Conservation (phyloP, 1,284 basidiomycete genomes). For the Hemileia vastatrix region DNA sequence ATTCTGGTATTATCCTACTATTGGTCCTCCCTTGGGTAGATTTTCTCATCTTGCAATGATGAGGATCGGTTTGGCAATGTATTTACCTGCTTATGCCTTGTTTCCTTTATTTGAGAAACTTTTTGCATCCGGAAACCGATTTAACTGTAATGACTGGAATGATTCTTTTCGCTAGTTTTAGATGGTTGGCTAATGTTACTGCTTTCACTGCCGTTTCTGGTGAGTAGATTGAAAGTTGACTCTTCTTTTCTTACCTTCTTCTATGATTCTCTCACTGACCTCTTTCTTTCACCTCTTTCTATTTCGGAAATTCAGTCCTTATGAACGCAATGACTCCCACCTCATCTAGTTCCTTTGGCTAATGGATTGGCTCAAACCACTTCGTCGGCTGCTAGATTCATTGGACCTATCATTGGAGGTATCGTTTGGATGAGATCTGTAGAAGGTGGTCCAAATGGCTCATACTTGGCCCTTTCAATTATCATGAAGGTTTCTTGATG, state of each 20-base stretch:
- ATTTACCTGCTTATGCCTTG: conserved; percentile 34
- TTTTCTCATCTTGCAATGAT: conserved; percentile 42
- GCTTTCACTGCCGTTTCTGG: conserved; percentile 45
- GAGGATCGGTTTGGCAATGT: conserved; percentile 32
- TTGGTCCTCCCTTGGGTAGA: conserved; percentile 38
- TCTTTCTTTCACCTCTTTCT: not conserved
- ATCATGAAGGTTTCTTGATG: no score
- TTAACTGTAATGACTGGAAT: conserved; percentile 47
- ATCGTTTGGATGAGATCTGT: no score
- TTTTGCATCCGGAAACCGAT: conserved; percentile 50
- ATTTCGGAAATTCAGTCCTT: conserved; percentile 14
- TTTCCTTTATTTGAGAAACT: conserved; percentile 47
- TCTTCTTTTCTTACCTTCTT: not conserved
- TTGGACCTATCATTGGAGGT: conserved; percentile 40
- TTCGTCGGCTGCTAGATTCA: conserved; percentile 44
- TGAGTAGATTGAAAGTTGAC: conserved; percentile 25
- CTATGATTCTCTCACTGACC: no score
- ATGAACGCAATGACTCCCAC: conserved; percentile 47
- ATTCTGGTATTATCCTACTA: conserved; percentile 64
- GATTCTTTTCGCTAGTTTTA: conserved; percentile 44
- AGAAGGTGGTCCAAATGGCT: no score
- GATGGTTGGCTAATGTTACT: conserved; percentile 45
- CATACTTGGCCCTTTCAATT: no score
- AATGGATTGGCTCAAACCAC: conserved; percentile 47
- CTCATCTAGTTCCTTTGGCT: conserved; percentile 45